A percentile compares a stretch with the other conserved stretches of the same genome.
These are phyloP conservation scores for Taxillus chinensis DNA, from an alignment of 164 flowering plant genomes.

Conservation along the genomic window DNA sequence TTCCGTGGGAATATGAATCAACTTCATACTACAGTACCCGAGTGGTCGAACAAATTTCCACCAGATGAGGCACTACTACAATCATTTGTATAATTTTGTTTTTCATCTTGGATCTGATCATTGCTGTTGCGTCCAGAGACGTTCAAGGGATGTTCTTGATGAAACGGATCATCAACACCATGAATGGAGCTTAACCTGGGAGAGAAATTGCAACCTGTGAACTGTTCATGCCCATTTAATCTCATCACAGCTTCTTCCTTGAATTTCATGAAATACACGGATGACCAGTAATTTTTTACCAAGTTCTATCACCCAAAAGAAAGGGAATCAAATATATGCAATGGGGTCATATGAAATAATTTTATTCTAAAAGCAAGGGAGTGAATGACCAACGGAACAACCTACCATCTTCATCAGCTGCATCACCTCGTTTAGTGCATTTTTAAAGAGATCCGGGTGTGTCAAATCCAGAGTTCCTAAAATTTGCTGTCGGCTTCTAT, in stretches of 20 bases:
- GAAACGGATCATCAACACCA: constrained; percentile 66
- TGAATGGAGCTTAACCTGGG: constrained; percentile 63
- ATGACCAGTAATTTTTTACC: constrained; percentile 77
- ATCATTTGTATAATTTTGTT: background rate
- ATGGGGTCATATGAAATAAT: background rate
- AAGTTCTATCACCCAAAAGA: constrained; percentile 38
- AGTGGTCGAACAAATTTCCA: too few relatives aligned
- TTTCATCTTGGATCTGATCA: constrained; percentile 9
- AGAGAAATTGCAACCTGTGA: constrained; percentile 41
- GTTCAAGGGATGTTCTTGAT: constrained; percentile 43
- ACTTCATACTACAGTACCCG: too few relatives aligned
- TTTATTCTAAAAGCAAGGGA: background rate
- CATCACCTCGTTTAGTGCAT: constrained; percentile 51
- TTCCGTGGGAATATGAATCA: too few relatives aligned
- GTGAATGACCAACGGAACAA: background rate
- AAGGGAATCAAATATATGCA: background rate
- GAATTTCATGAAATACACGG: constrained; percentile 57
- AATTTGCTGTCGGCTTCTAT: constrained; percentile 57
- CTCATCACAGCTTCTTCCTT: constrained; percentile 36
- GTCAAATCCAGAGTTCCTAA: constrained; percentile 49
- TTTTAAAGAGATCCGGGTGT: constrained; percentile 50
- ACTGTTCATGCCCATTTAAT: constrained; percentile 22
- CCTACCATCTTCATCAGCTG: constrained; percentile 74
- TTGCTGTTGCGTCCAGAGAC: constrained; percentile 14
- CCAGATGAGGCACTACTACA: background rate